phyloP scores from a whole-genome alignment of 2,329 filamentous ascomycete species.

The Pseudogymnoascus sp. region DNA sequence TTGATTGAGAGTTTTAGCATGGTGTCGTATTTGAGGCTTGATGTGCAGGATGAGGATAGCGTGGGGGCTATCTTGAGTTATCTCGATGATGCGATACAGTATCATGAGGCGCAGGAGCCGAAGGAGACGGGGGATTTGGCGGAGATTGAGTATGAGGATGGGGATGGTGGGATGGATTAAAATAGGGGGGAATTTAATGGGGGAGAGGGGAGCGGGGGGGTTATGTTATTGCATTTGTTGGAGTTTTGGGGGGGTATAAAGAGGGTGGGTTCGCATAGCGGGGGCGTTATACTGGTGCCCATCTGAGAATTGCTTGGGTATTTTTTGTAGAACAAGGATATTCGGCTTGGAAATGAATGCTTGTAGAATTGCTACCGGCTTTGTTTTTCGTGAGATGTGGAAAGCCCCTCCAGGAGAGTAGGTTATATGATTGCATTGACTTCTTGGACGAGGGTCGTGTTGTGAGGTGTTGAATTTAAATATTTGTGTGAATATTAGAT shows the following conservation, averaged over 20 bases:
- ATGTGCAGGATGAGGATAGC: constrained; percentile 87
- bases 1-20: constrained; percentile 97
- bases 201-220: not conserved
- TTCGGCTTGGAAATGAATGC: not conserved
- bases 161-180: constrained; percentile 25
- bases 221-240: not conserved
- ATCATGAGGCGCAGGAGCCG: constrained; percentile 86
- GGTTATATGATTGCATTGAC: not conserved
- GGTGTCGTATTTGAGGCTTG: constrained; percentile 87
- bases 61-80: constrained; percentile 77
- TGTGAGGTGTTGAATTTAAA: not conserved
- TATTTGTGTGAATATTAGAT: not conserved
- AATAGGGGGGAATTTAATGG: not conserved
- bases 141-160: constrained; percentile 43
- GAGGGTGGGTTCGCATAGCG: not conserved
- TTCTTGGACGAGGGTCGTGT: not conserved
- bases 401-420: too few species aligned
- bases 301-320: not conserved
- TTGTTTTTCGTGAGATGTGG: not conserved
- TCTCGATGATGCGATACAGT: constrained; percentile 91
- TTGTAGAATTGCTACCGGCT: not conserved
- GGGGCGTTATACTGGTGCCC: not conserved
- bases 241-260: not conserved
- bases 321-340: not conserved
- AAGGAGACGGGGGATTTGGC: constrained; percentile 64